Base-by-base conservation (phyloP, 345 rosid species). In the Acer saccharum region DNA sequence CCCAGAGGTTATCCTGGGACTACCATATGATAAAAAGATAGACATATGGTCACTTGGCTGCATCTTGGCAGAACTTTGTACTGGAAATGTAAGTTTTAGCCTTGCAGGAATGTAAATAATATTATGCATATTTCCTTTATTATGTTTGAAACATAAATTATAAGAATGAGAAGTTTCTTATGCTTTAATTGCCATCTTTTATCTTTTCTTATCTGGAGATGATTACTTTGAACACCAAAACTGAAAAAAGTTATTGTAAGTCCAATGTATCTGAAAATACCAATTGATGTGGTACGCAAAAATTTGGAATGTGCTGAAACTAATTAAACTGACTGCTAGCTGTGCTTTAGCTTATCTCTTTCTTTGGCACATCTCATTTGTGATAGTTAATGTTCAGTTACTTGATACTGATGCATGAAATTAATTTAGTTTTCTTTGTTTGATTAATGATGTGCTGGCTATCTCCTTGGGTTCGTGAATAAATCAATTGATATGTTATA, bases 31-130 rank as follows among this genome's bases (percentile, higher is more conserved):
- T 84, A 94, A 96, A 81, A 92, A 94, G 91, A 96, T 96, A 63
- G 99, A 96, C 18, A 68, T 94, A n/a, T 96, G 99, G 99, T 96
- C 99, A 55, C 98, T 97, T 69, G 99, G 99, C 75, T 97, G 99
- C 88, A 96, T 97, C 80, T 88, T 97, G 87, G 97, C 98, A 4
- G 98, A 97, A 84, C 94, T 97, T 57, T 94, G 99, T 81, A 94
- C 98, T 69, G 99, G 98, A 81, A 97, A 91, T 81, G 99, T 97
- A 90, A 91, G 99, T 87, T 77, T 73, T 71, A 41, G 72, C 75
- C 58, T 62, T 63, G 50, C 68, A 21, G 39, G 62, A 35, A 43
- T 52, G n/a, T 55, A 58, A 52, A 6, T 60, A 6, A 18, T 66
- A 57, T 23, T 71, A 48, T 23, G 60, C 12, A n/a, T 72, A 20